phyloP scores from a whole-genome alignment of 768 basidiomycete species.

The Lyophyllum atratum region DNA sequence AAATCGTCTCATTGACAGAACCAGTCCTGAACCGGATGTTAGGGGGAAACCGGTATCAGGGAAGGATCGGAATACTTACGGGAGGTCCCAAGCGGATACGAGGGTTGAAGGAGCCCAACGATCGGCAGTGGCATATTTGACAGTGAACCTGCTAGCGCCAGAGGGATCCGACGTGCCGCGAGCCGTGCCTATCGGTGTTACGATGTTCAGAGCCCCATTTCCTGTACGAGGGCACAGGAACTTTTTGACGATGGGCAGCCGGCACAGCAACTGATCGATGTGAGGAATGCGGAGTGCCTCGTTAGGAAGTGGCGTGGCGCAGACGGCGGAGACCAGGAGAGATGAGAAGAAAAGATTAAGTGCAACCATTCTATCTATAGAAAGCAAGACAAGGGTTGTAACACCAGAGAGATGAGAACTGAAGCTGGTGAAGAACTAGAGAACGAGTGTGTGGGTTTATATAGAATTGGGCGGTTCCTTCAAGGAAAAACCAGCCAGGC shows the following conservation, averaged over 20 bases:
- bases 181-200: constrained; percentile 60
- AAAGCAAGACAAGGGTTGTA: not conserved
- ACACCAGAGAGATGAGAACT: constrained; percentile 19
- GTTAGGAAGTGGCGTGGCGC: constrained; percentile 30
- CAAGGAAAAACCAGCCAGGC: constrained; percentile 12
- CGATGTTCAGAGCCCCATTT: constrained; percentile 23
- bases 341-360: constrained; percentile 32
- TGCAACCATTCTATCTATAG: constrained; percentile 31
- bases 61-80: constrained; percentile 45
- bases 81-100: constrained; percentile 58
- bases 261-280: constrained; percentile 46
- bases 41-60: constrained; percentile 3
- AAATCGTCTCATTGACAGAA: constrained; percentile 46
- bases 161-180: constrained; percentile 48
- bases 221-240: constrained; percentile 43
- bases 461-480: constrained; percentile 7
- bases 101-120: constrained; percentile 63
- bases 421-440: constrained; percentile 18
- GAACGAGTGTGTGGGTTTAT: constrained; percentile 16
- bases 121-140: constrained; percentile 64
- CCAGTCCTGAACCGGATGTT: constrained; percentile 42
- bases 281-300: constrained; percentile 33
- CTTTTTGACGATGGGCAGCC: constrained; percentile 42
- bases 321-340: constrained; percentile 29
- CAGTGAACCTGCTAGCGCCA: constrained; percentile 59